A percentile compares a stretch with the other conserved stretches of the same genome.
Conservation (phyloP, 345 rosid genomes). For the Gossypium ekmanianum region DNA sequence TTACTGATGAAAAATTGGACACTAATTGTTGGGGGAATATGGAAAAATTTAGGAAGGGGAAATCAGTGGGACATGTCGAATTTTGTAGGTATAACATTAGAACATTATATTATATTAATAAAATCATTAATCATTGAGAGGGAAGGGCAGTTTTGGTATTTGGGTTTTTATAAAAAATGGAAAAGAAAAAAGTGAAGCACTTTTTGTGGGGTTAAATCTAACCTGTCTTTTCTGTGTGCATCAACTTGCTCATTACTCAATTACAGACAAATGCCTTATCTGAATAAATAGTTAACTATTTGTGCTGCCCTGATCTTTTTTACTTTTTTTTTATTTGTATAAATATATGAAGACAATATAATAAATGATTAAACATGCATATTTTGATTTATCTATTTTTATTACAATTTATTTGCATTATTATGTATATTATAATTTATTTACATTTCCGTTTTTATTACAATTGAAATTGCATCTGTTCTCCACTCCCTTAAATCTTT, state of each 20-base stretch:
- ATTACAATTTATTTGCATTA: too few species aligned
- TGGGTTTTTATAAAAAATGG: background rate
- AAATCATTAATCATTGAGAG: background rate
- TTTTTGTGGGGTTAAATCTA: constrained; percentile 35
- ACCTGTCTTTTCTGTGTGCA: constrained; percentile 23
- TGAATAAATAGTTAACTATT: constrained; percentile 12
- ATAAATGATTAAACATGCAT: too few species aligned
- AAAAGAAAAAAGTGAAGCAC: constrained; percentile 21
- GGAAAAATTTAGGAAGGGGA: background rate
- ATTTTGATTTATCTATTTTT: too few species aligned
- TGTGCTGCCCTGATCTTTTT: background rate
- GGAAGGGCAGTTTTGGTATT: constrained; percentile 16
- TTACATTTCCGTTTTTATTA: too few species aligned
- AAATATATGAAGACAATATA: too few species aligned
- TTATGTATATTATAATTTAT: too few species aligned
- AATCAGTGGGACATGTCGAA: background rate
- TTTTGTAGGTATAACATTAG: background rate
- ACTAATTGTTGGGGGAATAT: background rate
- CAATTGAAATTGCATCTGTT: too few species aligned
- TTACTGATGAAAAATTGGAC: background rate
- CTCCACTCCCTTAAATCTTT: too few species aligned
- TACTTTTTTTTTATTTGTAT: too few species aligned
- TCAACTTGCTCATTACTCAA: background rate
- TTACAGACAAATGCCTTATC: constrained; percentile 27
- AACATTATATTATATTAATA: background rate